phyloP scores from a whole-genome alignment of 1,139 yeast genomes.

The Zygoascus meyerae region DNA sequence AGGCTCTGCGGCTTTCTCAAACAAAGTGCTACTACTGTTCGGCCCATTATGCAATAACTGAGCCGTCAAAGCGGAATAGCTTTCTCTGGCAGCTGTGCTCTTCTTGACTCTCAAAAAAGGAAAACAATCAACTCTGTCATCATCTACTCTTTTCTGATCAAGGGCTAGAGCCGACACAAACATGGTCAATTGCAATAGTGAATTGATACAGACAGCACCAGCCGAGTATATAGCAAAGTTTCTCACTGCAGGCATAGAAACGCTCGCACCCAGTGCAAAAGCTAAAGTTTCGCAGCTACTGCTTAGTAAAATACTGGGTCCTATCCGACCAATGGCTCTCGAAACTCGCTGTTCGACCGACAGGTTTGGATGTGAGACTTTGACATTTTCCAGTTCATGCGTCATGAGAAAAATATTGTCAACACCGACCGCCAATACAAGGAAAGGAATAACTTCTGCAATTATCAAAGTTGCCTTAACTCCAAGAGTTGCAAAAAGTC shows the following conservation, averaged over 20 bases:
- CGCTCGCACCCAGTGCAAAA: constrained; percentile 71
- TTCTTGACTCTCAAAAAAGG: constrained; percentile 26
- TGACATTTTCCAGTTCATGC: constrained; percentile 62
- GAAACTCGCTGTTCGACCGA: constrained; percentile 53
- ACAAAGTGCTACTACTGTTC: constrained; percentile 25
- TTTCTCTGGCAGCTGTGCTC: constrained; percentile 15
- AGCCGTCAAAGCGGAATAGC: constrained; percentile 23
- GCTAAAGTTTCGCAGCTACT: constrained; percentile 72
- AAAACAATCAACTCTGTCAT: constrained; percentile 52
- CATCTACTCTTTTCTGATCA: constrained; percentile 60
- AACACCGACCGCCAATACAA: constrained; percentile 89
- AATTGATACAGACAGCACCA: constrained; percentile 74
- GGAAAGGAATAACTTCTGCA: constrained; percentile 95
- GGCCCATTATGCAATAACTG: constrained; percentile 13
- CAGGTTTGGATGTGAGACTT: constrained; percentile 41
- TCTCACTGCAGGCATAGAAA: constrained; percentile 91
- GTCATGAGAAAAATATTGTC: constrained; percentile 86
- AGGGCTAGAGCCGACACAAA: constrained; percentile 67
- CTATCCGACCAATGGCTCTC: constrained; percentile 61
- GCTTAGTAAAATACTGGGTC: constrained; percentile 81
- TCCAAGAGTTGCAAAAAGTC: constrained; percentile 62
- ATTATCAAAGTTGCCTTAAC: constrained; percentile 83
- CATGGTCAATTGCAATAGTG: constrained; percentile 71
- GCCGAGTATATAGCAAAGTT: constrained; percentile 91
- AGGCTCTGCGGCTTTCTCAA: constrained; percentile 25